Conservation (phyloP, 768 basidiomycete genomes). For the Mycena galericulata region DNA sequence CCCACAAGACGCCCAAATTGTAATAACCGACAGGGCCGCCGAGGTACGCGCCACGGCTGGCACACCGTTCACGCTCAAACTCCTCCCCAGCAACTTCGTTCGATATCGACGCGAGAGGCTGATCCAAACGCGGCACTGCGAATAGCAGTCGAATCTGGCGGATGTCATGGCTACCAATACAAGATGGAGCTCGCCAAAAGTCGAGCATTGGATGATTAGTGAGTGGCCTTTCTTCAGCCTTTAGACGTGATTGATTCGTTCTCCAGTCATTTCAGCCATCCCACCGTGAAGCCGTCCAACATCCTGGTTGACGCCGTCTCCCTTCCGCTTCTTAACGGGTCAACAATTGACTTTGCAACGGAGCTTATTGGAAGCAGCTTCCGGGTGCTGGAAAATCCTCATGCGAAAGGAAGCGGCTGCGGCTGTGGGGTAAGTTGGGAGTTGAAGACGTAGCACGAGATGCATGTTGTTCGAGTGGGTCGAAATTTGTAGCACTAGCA, state of each 20-base stretch:
- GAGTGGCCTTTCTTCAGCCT: constrained; percentile 46
- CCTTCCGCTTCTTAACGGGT: constrained; percentile 85
- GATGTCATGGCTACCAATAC: constrained; percentile 98
- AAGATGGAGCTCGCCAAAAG: constrained; percentile 84
- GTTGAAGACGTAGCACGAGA: constrained; percentile 57
- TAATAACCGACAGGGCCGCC: constrained; percentile 80
- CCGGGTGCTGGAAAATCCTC: constrained; percentile 85
- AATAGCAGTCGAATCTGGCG: constrained; percentile 91
- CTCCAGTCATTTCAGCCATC: constrained; percentile 77
- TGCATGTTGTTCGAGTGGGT: background rate
- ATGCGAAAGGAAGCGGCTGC: constrained; percentile 90
- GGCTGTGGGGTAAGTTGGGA: constrained; percentile 99
- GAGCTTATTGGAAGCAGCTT: constrained; percentile 97
- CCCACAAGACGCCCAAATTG: constrained; percentile 63
- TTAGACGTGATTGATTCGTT: constrained; percentile 16
- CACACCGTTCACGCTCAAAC: constrained; percentile 14
- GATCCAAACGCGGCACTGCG: constrained; percentile 77
- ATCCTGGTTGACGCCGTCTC: constrained; percentile 90
- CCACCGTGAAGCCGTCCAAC: constrained; percentile 76
- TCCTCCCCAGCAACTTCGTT: constrained; percentile 75
- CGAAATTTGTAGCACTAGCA: constrained; percentile 11
- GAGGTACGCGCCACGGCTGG: constrained; percentile 59
- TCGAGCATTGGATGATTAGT: constrained; percentile 87
- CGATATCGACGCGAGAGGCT: constrained; percentile 74
- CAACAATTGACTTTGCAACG: constrained; percentile 91